Evolutionary conservation across 2,329 filamentous ascomycete species (phyloP), one percentile per base, ranked within the genome.

Genomic region (Fusarium virguliforme): DNA sequence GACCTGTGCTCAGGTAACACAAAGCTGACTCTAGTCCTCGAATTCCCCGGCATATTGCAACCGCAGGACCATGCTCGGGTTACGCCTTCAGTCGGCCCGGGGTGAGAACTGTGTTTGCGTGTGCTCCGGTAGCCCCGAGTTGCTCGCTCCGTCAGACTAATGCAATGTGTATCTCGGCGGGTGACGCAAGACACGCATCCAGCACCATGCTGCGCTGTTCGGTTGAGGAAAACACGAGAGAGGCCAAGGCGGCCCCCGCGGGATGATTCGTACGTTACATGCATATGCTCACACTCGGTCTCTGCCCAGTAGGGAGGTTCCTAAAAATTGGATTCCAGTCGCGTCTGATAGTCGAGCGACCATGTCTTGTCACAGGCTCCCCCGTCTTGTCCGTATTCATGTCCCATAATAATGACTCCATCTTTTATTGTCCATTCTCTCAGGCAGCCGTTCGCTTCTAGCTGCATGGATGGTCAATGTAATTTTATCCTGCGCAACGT

Each of bases 81-180:
- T 30, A 32, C 55, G 64, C 48, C 62, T 41, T 46, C 9, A 71
- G 64, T 71, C 68, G 68, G 68, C 43, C 68, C 68, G 64, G 68
- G 50, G 28, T 34, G 41, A 30, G 43, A 30, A 30, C 34, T 53
- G 56, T 60, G 37, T 55, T 40, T 53, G n/a, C 4, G 43, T 48
- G 28, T 38, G 41, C 63, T 64, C 68, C 67, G 67, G 38, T 15
- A 41, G 30, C 40, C 55, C 68, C 68, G 64, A 30, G 56, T 59
- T 46, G 40, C 18, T 30, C 55, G 40, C 40, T 43, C 55, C 34
- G 18, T 35, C 38, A 58, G 55, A 35, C 40, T 50, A 59, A 50
- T 59, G 56, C 48, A 43, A 51, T 41, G 48, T 34, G 37, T 34
- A 26, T 61, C 48, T 53, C 30, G 9, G 18, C n/a, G 4, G 34